Conservation (phyloP, 2,329 filamentous ascomycete species). For the Dactylellina drechsleri region DNA sequence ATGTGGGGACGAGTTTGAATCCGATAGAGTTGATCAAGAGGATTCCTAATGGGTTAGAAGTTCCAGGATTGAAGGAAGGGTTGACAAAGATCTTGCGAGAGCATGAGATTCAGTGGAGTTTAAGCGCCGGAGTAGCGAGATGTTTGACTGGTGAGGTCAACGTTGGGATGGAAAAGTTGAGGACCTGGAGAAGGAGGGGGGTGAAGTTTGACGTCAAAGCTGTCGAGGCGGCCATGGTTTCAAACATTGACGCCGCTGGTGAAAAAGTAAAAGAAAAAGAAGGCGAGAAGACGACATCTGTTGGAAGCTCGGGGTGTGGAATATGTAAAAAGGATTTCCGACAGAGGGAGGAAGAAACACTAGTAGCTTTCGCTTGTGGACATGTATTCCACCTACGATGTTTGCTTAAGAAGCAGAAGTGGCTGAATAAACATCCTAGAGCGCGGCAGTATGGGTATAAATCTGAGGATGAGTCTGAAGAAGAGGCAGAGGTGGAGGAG, state of each 20-base stretch:
- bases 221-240: slow-evolving; percentile 58
- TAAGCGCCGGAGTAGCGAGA: slow-evolving; percentile 86
- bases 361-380: slow-evolving; percentile 83
- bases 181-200: slow-evolving; percentile 80
- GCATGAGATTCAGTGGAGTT: slow-evolving; percentile 93
- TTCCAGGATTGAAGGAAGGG: slow-evolving; percentile 87
- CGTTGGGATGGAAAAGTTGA: slow-evolving; percentile 80
- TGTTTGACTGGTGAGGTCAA: slow-evolving; percentile 89
- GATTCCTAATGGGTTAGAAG: slow-evolving; percentile 92
- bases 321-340: slow-evolving; percentile 33
- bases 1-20: slow-evolving; percentile 92
- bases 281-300: slow-evolving; percentile 59
- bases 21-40: slow-evolving; percentile 88
- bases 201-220: slow-evolving; percentile 82
- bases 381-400: slow-evolving; percentile 83
- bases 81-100: slow-evolving; percentile 92
- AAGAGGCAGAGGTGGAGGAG: slow-evolving; percentile 64
- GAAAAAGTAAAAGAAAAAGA: slow-evolving; percentile 57
- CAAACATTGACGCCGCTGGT: slow-evolving; percentile 53
- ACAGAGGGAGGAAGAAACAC: slow-evolving; percentile 72
- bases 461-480: slow-evolving; percentile 34
- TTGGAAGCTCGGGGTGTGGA: slow-evolving; percentile 40
- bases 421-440: slow-evolving; percentile 56
- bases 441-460: slow-evolving; percentile 30
- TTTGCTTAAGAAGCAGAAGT: slow-evolving; percentile 65